phyloP scores from a whole-genome alignment of 768 basidiomycete species.

The Psilocybe tampanensis region DNA sequence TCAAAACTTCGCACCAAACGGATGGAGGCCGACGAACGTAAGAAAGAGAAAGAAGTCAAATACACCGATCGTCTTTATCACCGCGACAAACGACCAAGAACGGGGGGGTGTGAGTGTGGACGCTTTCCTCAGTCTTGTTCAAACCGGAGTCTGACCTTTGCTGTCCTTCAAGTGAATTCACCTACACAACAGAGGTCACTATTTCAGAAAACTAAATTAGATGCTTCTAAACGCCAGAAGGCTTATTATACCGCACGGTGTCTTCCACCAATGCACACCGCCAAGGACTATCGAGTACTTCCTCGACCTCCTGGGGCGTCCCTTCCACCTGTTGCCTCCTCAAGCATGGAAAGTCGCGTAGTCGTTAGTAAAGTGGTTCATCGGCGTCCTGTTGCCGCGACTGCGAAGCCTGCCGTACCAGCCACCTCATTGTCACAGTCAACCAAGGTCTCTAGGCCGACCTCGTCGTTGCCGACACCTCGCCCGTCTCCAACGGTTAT shows the following conservation, averaged over 20 bases:
- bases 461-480: slow-evolving; percentile 5
- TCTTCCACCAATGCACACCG: slow-evolving; percentile 54
- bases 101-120: slow-evolving; percentile 48
- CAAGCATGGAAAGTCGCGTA: slow-evolving; percentile 42
- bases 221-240: slow-evolving; percentile 69
- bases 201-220: slow-evolving; percentile 75
- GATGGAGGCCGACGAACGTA: slow-evolving; percentile 71
- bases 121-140: slow-evolving; percentile 10
- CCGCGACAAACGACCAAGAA: slow-evolving; percentile 61
- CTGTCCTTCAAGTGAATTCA: slow-evolving; percentile 33
- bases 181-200: slow-evolving; percentile 60
- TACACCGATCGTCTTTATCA: slow-evolving; percentile 71
- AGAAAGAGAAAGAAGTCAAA: slow-evolving; percentile 78
- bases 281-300: slow-evolving; percentile 46
- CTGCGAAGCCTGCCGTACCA: slow-evolving; percentile 18
- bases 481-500: slow-evolving; percentile 19
- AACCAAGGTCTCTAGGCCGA: slow-evolving; percentile 2
- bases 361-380: slow-evolving; percentile 53
- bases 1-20: slow-evolving; percentile 66
- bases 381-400: slow-evolving; percentile 31
- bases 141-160: slow-evolving; percentile 18
- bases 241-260: slow-evolving; percentile 51
- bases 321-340: slow-evolving; percentile 34
- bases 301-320: slow-evolving; percentile 35
- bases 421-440: slow-evolving; percentile 14